phyloP scores from a whole-genome alignment of 1,139 yeast genomes.

The Hyphopichia pseudoburtonii region DNA sequence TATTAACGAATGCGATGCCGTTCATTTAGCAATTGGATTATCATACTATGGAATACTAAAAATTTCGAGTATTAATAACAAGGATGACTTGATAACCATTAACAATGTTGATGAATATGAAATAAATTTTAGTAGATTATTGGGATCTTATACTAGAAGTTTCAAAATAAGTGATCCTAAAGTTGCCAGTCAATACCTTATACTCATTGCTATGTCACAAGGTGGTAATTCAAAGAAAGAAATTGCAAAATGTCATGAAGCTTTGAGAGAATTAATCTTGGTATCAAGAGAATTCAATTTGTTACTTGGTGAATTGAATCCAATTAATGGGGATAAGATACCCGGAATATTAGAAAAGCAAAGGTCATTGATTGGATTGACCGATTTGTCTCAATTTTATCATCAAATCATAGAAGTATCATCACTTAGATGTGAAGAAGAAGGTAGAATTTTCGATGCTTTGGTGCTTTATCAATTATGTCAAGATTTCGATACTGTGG shows the following conservation, averaged over 20 bases:
- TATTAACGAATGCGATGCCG: constrained; percentile 79
- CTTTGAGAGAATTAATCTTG: constrained; percentile 78
- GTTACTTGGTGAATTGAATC: constrained; percentile 75
- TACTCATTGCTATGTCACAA: constrained; percentile 61
- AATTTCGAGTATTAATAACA: constrained; percentile 35
- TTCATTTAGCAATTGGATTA: constrained; percentile 83
- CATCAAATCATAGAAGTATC: constrained; percentile 76
- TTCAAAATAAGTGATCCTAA: constrained; percentile 86
- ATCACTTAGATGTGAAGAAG: constrained; percentile 87
- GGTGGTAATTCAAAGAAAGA: constrained; percentile 44
- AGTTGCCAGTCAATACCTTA: constrained; percentile 85
- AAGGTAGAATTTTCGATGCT: constrained; percentile 87
- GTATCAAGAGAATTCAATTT: constrained; percentile 83
- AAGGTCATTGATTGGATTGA: constrained; percentile 62
- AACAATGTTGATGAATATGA: constrained; percentile 39
- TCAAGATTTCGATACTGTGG: constrained; percentile 86
- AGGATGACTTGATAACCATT: constrained; percentile 34
- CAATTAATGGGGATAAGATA: constrained; percentile 66
- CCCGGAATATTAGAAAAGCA: constrained; percentile 88
- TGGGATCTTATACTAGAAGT: constrained; percentile 74
- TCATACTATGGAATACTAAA: constrained; percentile 73
- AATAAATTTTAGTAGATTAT: constrained; percentile 56
- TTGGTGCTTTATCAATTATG: constrained; percentile 82
- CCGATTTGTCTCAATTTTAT: constrained; percentile 48
- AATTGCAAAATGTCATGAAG: constrained; percentile 67